Conservation (phyloP, 345 rosid species). For the Murraya koenigii region DNA sequence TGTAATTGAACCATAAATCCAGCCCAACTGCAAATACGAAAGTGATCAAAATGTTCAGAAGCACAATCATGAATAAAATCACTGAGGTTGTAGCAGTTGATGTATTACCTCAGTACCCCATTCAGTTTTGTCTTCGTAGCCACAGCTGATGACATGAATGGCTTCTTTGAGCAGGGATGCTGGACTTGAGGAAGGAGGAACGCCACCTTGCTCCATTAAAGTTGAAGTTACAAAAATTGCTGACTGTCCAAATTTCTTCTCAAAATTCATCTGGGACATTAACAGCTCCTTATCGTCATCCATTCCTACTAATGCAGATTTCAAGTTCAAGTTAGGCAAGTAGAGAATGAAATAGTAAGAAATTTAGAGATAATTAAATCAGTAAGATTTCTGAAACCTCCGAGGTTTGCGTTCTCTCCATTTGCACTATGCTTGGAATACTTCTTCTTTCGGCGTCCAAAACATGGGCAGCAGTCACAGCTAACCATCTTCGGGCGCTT, state of each 20-base stretch:
- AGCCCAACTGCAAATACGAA: constrained; percentile 65
- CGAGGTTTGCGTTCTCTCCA: constrained; percentile 51
- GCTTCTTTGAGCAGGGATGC: constrained; percentile 95
- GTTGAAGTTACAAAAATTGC: constrained; percentile 91
- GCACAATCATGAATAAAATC: background rate
- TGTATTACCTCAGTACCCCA: constrained; percentile 90
- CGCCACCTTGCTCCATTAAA: constrained; percentile 91
- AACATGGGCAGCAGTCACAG: constrained; percentile 97
- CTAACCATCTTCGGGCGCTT: constrained; percentile 95
- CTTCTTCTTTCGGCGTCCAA: constrained; percentile 70
- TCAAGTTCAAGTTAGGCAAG: background rate
- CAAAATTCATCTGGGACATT: constrained; percentile 95
- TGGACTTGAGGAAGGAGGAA: constrained; percentile 97
- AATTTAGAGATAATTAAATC: background rate
- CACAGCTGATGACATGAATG: constrained; percentile 96
- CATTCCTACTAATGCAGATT: constrained; percentile 27
- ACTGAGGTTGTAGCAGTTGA: background rate
- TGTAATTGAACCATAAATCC: constrained; percentile 98
- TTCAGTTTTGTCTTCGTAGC: constrained; percentile 97
- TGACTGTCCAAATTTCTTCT: constrained; percentile 88
- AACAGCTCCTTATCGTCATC: constrained; percentile 76
- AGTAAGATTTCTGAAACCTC: constrained; percentile 41
- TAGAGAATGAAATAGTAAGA: background rate
- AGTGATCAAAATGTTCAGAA: constrained; percentile 14
- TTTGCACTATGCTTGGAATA: constrained; percentile 41